These are phyloP conservation scores for Micromonas pusilla DNA, from an alignment of 139 green algal species.

Conservation along the genomic window DNA sequence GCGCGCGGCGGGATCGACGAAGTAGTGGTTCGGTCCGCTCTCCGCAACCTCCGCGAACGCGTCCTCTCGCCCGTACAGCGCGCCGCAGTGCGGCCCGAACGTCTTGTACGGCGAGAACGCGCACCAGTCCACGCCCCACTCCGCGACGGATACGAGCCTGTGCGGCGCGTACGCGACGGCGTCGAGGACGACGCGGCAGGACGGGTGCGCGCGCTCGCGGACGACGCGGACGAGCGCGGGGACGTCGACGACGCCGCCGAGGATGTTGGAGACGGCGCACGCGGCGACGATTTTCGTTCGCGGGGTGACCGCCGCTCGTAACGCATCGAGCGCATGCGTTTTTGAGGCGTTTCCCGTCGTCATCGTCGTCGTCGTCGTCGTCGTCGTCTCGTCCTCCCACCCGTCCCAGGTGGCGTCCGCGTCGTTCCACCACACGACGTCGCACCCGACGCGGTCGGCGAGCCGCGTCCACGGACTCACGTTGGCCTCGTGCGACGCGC, in stretches of 20 bases:
- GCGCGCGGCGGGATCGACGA: background rate
- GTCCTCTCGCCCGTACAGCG: constrained; percentile 25
- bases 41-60: constrained; percentile 4
- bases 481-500: constrained; percentile 25
- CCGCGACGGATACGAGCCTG: constrained; percentile 11
- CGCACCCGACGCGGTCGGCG: background rate
- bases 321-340: no score
- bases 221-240: background rate
- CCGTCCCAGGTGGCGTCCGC: background rate
- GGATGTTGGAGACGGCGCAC: constrained; percentile 29
- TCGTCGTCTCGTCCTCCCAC: constrained; percentile 9
- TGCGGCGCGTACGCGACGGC: constrained; percentile 33
- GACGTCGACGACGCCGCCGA: constrained; percentile 24
- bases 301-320: no score
- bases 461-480: constrained; percentile 22
- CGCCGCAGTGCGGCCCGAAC: constrained; percentile 24
- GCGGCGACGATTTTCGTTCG: constrained; percentile 29
- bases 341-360: no score
- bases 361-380: background rate
- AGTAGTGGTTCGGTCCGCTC: constrained; percentile 30
- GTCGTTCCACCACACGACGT: constrained; percentile 8
- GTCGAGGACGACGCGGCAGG: constrained; percentile 24
- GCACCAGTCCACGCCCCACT: constrained; percentile 32
- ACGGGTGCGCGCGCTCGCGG: background rate
- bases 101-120: constrained; percentile 30